Evolutionary conservation across 1,284 basidiomycete genomes (phyloP), one percentile per base, ranked within the genome.

Genomic region (Cryptococcus sp.): DNA sequence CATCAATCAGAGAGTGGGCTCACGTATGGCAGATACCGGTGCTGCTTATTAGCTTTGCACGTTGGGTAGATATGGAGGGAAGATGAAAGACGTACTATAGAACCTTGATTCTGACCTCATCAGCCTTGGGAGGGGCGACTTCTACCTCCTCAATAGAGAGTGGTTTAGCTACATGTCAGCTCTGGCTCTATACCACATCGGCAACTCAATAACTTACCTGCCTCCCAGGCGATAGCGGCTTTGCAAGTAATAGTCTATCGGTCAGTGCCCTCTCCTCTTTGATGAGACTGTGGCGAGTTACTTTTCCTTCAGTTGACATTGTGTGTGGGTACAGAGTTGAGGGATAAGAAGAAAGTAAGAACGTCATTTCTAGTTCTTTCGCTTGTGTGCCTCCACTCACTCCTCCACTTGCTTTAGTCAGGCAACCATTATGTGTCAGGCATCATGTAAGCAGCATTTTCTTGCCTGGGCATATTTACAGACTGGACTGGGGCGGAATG

Each of bases 181-280:
- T 50, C 25, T n/a, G n/a, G n/a, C n/a, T n/a, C 46, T 24, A 25
- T 24, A 7, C 3, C 3, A 4, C 21, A 18, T 14, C 16, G 5
- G 25, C 32, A 36, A 44, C 3, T 45, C 13, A 14, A 28, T 2
- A 22, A 73, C 71, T 65, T 63, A 72, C 87, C 87, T 18, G 94
- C 91, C 56, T 82, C 91, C 96, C 94, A 98, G 70, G 92, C 96
- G 57, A 98, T 85, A 48, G 93, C 93, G 48, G 92, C 91, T 76
- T 91, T 93, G 81, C 92, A 97, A 53, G 80, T 88, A 77, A 97
- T 96, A 52, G 82, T 75, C 77, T 79, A 39, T 39, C 36, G 16
- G 14, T 14, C 18, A n/a, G 14, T 39, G 36, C 9, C 32, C 16
- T 16, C 16, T 9, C 16, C 32, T 19, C 14, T 7, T 7, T 7